Conservation (phyloP, 192 early-diverging fungal species). For the Powellomyces hirtus region DNA sequence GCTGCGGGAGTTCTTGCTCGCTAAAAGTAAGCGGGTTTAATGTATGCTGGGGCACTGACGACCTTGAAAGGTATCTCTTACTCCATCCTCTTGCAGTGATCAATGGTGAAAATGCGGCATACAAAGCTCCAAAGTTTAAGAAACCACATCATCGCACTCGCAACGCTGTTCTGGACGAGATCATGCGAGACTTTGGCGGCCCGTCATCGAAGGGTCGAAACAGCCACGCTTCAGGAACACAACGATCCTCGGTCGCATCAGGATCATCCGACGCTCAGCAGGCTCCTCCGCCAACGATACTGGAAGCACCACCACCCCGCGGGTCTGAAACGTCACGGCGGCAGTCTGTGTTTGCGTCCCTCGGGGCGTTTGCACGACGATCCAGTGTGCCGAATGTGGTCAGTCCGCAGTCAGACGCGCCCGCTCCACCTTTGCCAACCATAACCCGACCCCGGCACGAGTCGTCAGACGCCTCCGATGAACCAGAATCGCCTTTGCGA, state of each 20-base stretch:
- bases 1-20: constrained; percentile 43
- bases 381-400: not conserved
- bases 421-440: not conserved
- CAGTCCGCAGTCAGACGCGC: not conserved
- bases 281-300: not conserved
- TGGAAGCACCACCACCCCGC: not conserved
- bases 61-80: not conserved
- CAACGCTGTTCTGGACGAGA: constrained; percentile 44
- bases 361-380: not conserved
- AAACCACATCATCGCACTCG: constrained; percentile 40
- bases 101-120: constrained; percentile 50
- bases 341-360: not conserved
- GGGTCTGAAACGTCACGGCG: not conserved
- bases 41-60: too few species aligned
- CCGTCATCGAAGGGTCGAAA: not conserved
- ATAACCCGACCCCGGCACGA: not conserved
- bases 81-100: constrained; percentile 30
- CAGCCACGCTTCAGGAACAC: not conserved
- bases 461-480: not conserved
- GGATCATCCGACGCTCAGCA: not conserved
- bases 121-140: constrained; percentile 43
- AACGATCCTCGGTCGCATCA: not conserved
- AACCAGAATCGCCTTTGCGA: not conserved
- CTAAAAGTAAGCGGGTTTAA: constrained; percentile 45
- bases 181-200: constrained; percentile 28